phyloP scores from a whole-genome alignment of 2,329 filamentous ascomycete species.

The Daldinia sp. region DNA sequence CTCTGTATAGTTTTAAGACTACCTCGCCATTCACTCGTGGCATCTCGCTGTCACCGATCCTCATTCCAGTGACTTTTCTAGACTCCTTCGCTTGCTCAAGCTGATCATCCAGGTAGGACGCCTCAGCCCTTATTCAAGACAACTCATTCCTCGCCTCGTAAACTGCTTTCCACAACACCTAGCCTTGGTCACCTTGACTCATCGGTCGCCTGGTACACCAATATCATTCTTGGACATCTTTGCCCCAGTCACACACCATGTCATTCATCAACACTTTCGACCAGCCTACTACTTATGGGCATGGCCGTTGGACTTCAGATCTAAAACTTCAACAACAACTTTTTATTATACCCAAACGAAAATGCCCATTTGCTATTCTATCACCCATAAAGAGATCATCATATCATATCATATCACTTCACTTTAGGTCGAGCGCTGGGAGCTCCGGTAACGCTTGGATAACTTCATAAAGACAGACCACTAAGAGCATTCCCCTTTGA shows the following conservation, averaged over 20 bases:
- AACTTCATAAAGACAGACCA: conserved; percentile 16
- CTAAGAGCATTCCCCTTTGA: conserved; percentile 15
- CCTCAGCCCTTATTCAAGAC: conserved; percentile 43
- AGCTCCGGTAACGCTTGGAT: conserved; percentile 29
- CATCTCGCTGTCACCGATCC: conserved; percentile 31
- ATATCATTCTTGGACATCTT: conserved; percentile 43
- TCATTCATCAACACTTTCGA: conserved; percentile 31
- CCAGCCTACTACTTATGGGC: conserved; percentile 15
- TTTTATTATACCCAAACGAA: conserved; percentile 8
- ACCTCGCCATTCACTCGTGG: conserved; percentile 5
- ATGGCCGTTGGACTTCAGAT: not conserved
- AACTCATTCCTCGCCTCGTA: conserved; percentile 46
- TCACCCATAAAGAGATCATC: conserved; percentile 11
- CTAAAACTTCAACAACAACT: conserved; percentile 2
- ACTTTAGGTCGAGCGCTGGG: conserved; percentile 13
- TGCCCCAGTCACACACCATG: conserved; percentile 25
- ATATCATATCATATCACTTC: conserved; percentile 18
- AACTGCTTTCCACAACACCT: conserved; percentile 31
- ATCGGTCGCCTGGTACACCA: conserved; percentile 43
- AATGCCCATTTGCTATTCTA: conserved; percentile 14
- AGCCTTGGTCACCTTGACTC: conserved; percentile 30
- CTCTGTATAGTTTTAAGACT: conserved; percentile 12
- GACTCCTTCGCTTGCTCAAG: conserved; percentile 27
- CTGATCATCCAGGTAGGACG: conserved; percentile 42
- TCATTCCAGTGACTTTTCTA: conserved; percentile 44